Conservation (phyloP, 305 asterid species). For the Fraxinus albicans region DNA sequence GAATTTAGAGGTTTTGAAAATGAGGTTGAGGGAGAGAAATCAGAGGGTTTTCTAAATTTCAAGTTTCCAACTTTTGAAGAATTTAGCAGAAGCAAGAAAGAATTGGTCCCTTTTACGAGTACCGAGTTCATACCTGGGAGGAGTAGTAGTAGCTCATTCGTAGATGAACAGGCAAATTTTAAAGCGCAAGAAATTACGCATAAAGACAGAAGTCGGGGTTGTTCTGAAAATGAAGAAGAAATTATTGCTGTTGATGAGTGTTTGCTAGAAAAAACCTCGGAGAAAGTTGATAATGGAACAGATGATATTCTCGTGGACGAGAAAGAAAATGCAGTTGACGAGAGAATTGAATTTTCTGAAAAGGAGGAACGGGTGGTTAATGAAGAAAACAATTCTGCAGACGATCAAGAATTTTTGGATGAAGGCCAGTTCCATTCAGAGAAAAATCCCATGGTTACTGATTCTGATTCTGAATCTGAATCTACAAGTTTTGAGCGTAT, state of each 20-base stretch:
- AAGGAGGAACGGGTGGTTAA: background rate
- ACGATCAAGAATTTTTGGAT: slow-evolving; percentile 14
- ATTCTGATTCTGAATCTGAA: slow-evolving; percentile 42
- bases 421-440: slow-evolving; percentile 27
- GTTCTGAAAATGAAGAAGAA: slow-evolving; percentile 9
- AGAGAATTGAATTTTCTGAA: slow-evolving; percentile 12
- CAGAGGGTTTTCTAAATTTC: slow-evolving; percentile 49
- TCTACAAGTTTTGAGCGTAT: slow-evolving; percentile 31
- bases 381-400: slow-evolving; percentile 6
- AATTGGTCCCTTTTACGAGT: slow-evolving; percentile 31
- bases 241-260: slow-evolving; percentile 1
- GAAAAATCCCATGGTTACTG: slow-evolving; percentile 22
- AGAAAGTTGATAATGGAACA: background rate
- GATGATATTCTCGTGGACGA: slow-evolving; percentile 21
- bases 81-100: slow-evolving; percentile 36
- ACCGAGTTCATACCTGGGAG: slow-evolving; percentile 25
- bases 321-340: slow-evolving; percentile 22
- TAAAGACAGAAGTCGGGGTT: background rate
- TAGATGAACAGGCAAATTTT: slow-evolving; percentile 30
- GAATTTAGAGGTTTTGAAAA: slow-evolving; percentile 19
- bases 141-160: slow-evolving; percentile 15
- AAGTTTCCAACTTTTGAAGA: slow-evolving; percentile 79
- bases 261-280: slow-evolving; percentile 4
- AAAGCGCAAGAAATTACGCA: slow-evolving; percentile 28
- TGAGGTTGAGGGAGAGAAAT: slow-evolving; percentile 26